These are phyloP conservation scores for Lophiotrema nucula DNA, from an alignment of 495 filamentous ascomycete species.

Conservation along the genomic window DNA sequence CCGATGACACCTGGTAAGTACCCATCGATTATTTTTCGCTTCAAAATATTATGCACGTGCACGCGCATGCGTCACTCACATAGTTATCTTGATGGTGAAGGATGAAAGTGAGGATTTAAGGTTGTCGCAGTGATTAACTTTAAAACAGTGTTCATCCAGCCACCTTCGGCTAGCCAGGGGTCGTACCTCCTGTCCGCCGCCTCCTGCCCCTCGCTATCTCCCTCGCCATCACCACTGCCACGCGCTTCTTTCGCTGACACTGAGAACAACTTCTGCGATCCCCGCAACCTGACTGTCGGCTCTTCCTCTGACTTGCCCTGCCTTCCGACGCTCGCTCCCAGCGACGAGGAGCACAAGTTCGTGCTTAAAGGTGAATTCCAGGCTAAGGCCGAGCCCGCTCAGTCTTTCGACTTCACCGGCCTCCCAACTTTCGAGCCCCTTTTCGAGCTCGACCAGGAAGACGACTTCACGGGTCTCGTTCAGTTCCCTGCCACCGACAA, in stretches of 20 bases:
- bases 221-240: conserved; percentile 77
- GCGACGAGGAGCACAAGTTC: conserved; percentile 73
- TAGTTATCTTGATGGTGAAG: no score
- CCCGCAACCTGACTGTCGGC: conserved; percentile 81
- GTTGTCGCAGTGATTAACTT: conserved; percentile 5
- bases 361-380: conserved; percentile 62
- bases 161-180: conserved; percentile 54
- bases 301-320: conserved; percentile 64
- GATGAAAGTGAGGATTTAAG: no score
- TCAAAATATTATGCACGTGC: no score
- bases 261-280: conserved; percentile 87
- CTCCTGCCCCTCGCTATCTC: conserved; percentile 84
- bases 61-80: no score
- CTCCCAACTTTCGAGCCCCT: conserved; percentile 78
- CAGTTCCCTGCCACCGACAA: conserved; percentile 59
- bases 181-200: conserved; percentile 71
- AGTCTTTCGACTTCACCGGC: conserved; percentile 57
- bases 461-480: conserved; percentile 79
- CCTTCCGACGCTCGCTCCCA: conserved; percentile 65
- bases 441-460: conserved; percentile 89
- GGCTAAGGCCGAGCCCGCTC: conserved; percentile 48
- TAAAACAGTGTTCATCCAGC: conserved; percentile 75
- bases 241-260: conserved; percentile 65
- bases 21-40: conserved; percentile 13
- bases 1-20: conserved; percentile 92